These are phyloP conservation scores for Meyerozyma carpophila DNA, from an alignment of 1,139 yeast species.

Conservation along the genomic window DNA sequence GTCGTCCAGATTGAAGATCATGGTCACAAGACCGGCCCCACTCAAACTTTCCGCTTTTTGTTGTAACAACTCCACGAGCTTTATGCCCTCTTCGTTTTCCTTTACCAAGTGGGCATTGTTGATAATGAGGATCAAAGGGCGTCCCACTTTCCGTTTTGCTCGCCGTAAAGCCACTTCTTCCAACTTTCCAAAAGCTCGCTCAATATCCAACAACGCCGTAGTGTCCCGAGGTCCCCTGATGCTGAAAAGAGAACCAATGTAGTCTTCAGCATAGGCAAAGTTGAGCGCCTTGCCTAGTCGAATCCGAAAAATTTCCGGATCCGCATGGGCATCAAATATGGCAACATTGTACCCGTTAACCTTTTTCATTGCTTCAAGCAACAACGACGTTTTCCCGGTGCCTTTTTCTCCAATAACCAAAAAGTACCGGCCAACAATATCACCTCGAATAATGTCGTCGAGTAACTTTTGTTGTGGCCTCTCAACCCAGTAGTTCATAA, in stretches of 20 bases:
- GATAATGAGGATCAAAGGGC: conserved; percentile 65
- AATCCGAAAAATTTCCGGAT: conserved; percentile 76
- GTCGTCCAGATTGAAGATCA: conserved; percentile 77
- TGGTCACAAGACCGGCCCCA: conserved; percentile 72
- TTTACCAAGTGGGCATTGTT: conserved; percentile 73
- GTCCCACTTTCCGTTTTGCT: conserved; percentile 26
- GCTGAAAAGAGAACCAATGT: conserved; percentile 77
- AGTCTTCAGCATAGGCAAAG: conserved; percentile 73
- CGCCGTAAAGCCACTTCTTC: conserved; percentile 66
- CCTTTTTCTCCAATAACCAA: conserved; percentile 81
- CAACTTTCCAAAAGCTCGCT: conserved; percentile 70
- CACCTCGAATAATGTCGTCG: conserved; percentile 63
- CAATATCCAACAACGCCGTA: conserved; percentile 76
- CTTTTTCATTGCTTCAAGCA: conserved; percentile 64
- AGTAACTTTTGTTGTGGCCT: conserved; percentile 64
- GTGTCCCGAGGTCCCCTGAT: conserved; percentile 84
- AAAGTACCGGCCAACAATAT: conserved; percentile 61
- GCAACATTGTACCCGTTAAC: conserved; percentile 64
- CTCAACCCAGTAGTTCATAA: conserved; percentile 52
- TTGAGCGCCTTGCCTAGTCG: conserved; percentile 72
- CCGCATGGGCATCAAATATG: conserved; percentile 78
- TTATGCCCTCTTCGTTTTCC: conserved; percentile 66
- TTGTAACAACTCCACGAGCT: conserved; percentile 70
- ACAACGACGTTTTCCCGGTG: conserved; percentile 75
- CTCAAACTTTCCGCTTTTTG: conserved; percentile 79